Conservation (phyloP, 164 flowering plant species). For the Chimonanthus salicifolius region DNA sequence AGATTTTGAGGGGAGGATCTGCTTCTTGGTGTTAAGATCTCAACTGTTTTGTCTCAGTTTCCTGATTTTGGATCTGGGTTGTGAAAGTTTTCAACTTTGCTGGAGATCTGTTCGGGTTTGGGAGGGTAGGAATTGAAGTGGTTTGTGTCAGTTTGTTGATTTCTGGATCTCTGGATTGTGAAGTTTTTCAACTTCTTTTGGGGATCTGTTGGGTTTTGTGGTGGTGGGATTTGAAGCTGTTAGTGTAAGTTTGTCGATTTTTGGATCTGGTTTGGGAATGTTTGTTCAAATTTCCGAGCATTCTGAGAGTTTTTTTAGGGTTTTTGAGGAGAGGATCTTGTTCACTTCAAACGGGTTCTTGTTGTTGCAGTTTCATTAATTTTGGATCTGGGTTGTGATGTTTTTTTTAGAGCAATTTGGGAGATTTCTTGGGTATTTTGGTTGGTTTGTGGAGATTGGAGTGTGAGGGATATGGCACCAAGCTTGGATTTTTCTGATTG, state of each 20-base stretch:
- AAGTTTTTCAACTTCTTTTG: too few species aligned
- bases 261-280: too few species aligned
- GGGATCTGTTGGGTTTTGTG: too few species aligned
- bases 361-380: conserved; percentile 17
- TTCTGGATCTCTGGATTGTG: too few species aligned
- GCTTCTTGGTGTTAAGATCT: neutral
- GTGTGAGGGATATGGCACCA: conserved; percentile 44
- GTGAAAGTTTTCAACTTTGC: conserved; percentile 6
- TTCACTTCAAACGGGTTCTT: conserved; percentile 17
- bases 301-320: conserved; percentile 13
- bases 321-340: conserved; percentile 13
- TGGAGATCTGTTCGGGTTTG: conserved; percentile 22
- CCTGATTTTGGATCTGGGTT: conserved; percentile 7
- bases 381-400: conserved; percentile 30
- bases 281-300: conserved; percentile 8
- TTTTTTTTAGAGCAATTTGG: conserved; percentile 3
- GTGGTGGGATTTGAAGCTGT: too few species aligned
- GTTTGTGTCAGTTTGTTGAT: too few species aligned
- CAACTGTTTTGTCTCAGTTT: too few species aligned
- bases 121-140: too few species aligned
- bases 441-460: neutral
- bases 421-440: conserved; percentile 2
- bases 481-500: conserved; percentile 50
- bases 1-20: conserved; percentile 4
- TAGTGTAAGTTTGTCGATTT: too few species aligned